Evolutionary conservation across 371 early-diverging fungal genomes (phyloP), one percentile per base, ranked within the genome.

Genomic region (Phascolomyces articulosus): DNA sequence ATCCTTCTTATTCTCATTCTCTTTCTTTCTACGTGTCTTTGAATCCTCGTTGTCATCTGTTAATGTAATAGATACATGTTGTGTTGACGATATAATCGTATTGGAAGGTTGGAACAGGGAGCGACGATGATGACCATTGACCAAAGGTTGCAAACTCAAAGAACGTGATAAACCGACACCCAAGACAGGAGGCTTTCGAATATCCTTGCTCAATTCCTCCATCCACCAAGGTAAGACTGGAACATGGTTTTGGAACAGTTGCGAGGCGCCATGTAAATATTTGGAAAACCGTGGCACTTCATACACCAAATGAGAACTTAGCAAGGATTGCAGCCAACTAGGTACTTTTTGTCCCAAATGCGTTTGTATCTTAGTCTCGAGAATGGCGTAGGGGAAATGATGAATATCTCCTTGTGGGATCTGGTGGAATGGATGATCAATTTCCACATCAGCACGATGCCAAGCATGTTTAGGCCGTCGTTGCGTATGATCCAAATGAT

Each of bases 241-340:
- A 9, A 98, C 92, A 27, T 86, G 81, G 40, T 86, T 79, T 40
- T 75, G 71, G 63, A 93, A 94, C 41, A 98, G 85, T 48, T 95
- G 85, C 13, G 94, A 92, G 3, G 97, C 91, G 55, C 99, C 99
- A 77, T 99, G 99, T 53, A 98, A 86, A 82, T 96, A 99, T 78
- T 99, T 99, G 60, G 95, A 94, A 81, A 99, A 99, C 68, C 97
- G 96, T 59, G 98, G 98, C 10, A 98, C 98, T 58, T 95, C 96
- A 74, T 96, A 93, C 13, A 98, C 97, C 61, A 98, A 75, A 66
- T 95, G 91, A 60, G 91, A 89, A 34, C 89, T 86, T 65, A 97
- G 84, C 31, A 99, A 83, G 21, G 92, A 89, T 4, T 87, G 79
- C 21, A 98, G 93, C 99, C 99, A 99, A 51, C 85, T 82, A 2